Conservation (phyloP, 208 protist species). For the Naegleria gruberi region DNA sequence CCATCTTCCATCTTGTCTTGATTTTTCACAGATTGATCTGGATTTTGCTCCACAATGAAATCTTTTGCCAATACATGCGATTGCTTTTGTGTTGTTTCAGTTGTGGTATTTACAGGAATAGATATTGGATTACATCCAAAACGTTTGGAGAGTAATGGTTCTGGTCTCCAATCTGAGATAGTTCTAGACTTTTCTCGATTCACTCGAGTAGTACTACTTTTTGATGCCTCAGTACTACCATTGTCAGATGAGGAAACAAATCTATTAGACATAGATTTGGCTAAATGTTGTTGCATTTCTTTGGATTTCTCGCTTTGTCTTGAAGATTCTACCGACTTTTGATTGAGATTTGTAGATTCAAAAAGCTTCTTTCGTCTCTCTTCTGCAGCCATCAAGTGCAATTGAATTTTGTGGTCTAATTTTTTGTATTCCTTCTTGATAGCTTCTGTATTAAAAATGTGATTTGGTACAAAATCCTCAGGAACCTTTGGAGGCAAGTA, state of each 20-base stretch:
- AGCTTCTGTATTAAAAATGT: background rate
- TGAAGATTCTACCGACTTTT: background rate
- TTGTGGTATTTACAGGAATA: too few species aligned
- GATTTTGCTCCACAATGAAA: background rate
- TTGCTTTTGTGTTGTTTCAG: too few species aligned
- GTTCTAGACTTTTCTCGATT: background rate
- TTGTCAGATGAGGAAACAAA: background rate
- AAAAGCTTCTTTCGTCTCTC: background rate
- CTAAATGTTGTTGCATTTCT: slow-evolving; percentile 6
- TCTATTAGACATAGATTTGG: background rate
- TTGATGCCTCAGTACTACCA: background rate
- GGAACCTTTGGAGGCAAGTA: background rate
- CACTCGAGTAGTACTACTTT: background rate
- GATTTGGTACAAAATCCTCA: background rate
- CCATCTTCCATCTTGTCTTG: background rate
- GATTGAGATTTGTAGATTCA: background rate
- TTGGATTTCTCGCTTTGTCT: background rate
- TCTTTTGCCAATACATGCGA: too few species aligned
- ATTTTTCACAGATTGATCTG: background rate
- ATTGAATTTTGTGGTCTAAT: background rate
- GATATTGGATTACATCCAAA: background rate
- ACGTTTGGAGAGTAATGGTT: background rate
- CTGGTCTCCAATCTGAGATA: background rate
- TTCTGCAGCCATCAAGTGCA: background rate
- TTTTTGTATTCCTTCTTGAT: background rate